Conservation (phyloP, 139 green algal species). For the Diplosphaera chodatii region DNA sequence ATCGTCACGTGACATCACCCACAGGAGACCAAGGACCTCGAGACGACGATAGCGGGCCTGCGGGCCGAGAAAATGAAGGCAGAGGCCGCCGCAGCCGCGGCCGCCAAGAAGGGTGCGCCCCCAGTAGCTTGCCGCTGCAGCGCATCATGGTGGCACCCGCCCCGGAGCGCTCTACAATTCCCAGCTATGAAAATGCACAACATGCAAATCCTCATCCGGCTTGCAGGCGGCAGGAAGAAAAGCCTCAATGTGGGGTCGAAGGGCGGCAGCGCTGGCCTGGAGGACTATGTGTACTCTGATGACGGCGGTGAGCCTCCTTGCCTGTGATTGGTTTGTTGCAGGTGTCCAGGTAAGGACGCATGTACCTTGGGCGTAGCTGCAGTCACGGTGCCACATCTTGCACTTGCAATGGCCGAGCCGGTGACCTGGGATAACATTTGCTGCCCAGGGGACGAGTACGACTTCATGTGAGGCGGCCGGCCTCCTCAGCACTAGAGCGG, state of each 20-base stretch:
- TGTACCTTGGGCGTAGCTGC: not conserved
- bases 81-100: slow-evolving; percentile 41
- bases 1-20: too few species aligned
- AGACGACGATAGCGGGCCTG: slow-evolving; percentile 46
- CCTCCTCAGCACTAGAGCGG: too few species aligned
- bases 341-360: not conserved
- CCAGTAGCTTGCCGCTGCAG: too few species aligned
- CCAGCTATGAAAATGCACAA: not conserved
- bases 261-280: slow-evolving; percentile 55
- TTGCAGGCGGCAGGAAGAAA: slow-evolving; percentile 48
- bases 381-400: too few species aligned
- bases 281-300: slow-evolving; percentile 76
- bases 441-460: not conserved
- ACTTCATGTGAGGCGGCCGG: not conserved
- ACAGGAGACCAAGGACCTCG: slow-evolving; percentile 66
- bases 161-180: too few species aligned
- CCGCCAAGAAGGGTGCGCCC: slow-evolving; percentile 42
- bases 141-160: too few species aligned
- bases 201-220: not conserved
- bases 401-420: too few species aligned
- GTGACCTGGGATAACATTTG: not conserved
- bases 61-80: slow-evolving; percentile 63
- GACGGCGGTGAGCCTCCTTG: not conserved
- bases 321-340: too few species aligned
- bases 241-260: slow-evolving; percentile 60